Conservation (phyloP, 1,284 basidiomycete species). For the Melampsora americana region DNA sequence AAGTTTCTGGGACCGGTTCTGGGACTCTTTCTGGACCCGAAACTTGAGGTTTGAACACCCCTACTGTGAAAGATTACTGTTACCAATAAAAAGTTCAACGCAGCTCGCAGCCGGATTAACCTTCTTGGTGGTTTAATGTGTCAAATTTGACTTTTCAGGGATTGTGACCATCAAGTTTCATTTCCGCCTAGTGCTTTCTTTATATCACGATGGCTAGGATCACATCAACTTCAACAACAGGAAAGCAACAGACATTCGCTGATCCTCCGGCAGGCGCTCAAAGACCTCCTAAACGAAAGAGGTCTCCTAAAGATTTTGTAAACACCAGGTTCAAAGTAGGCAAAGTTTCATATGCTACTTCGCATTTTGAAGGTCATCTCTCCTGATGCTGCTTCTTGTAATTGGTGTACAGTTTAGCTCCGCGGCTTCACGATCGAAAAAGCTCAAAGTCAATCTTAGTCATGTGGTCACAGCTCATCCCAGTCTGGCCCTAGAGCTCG, state of each 20-base stretch:
- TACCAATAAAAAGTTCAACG: too few relatives aligned
- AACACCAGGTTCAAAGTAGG: conserved; percentile 33
- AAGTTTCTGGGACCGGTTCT: too few relatives aligned
- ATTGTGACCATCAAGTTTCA: too few relatives aligned
- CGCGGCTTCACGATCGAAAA: conserved; percentile 39
- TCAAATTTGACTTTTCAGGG: too few relatives aligned
- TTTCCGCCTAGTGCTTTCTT: too few relatives aligned
- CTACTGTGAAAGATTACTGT: too few relatives aligned
- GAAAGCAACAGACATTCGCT: conserved; percentile 1
- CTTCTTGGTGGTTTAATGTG: too few relatives aligned
- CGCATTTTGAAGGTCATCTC: neutral
- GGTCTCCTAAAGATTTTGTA: conserved; percentile 27
- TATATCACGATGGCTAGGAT: neutral
- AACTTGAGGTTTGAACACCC: too few relatives aligned
- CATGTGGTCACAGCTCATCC: conserved; percentile 22
- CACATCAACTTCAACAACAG: neutral
- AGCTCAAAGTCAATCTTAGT: conserved; percentile 38
- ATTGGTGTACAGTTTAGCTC: conserved; percentile 31
- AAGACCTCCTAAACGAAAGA: conserved; percentile 16
- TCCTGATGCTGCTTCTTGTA: neutral
- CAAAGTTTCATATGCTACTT: neutral
- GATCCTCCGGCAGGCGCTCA: neutral
- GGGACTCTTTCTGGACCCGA: too few relatives aligned
- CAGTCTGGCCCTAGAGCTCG: conserved; percentile 12
- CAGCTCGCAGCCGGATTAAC: too few relatives aligned